Evolutionary conservation across 2,329 filamentous ascomycete genomes (phyloP), one percentile per base, ranked within the genome.

Genomic region (Sclerotinia spermophila): DNA sequence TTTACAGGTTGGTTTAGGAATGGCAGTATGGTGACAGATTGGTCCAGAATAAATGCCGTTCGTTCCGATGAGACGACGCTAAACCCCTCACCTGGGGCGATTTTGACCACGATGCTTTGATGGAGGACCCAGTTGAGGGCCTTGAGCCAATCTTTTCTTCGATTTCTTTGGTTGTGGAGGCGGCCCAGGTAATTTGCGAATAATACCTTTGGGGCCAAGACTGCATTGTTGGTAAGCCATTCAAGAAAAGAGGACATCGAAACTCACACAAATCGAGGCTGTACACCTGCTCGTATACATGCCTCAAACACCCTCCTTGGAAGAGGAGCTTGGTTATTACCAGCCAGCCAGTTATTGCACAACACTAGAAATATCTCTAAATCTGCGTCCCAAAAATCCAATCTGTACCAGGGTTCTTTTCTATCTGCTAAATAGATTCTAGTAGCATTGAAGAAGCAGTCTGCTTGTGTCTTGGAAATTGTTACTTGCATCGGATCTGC

Each of bases 231-330:
- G 35, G 65, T 15, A 67, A n/a, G 27, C 21, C 33, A 35, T 30
- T 1, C 6, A n/a, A 17, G 5, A 42, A 19, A 35, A 24, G 8
- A 15, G 21, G 21, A 19, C 21, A 40, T 40, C 10, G 10, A 4
- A 10, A 68, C 67, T 61, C 53, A 68, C 67, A 68, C 42, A 24
- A 68, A 51, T 68, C 33, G 56, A n/a, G 67, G 67, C 30, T 68
- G 67, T 19, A 60, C 33, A 13, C 67, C 56, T 11, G 38, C 21
- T 24, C 24, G 33, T 42, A 68, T 53, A 40, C 55, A 48, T 61
- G 44, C 67, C 21, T 48, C 44, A 8, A 68, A 68, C 7, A 35
- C 13, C 11, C 35, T n/a, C 21, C 1, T 60, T 35, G 48, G 5
- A 35, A 67, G 53, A 33, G 24, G 17, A 24, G n/a, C 24, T 6